Base-by-base conservation (phyloP, 495 filamentous ascomycete genomes). In the Tuber magnatum region DNA sequence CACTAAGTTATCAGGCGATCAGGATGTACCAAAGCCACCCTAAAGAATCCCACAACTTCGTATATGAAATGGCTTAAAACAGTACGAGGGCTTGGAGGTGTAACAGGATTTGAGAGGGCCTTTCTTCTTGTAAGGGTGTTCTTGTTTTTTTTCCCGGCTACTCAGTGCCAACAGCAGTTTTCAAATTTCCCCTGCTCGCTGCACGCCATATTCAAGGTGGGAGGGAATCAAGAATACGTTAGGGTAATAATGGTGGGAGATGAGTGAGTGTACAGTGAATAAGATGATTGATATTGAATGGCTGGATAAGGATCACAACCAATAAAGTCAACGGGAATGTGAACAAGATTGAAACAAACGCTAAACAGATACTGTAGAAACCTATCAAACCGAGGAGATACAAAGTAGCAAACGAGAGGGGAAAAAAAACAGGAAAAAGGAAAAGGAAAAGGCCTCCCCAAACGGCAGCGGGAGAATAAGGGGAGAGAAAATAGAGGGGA, bases 171-270 rank as follows among this genome's bases (percentile, higher is more conserved):
- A 65, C 56, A 65, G 56, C 56, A 35, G 56, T 65, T 32, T 65
- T 65, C 28, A 65, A 35, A 35, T 32, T 14, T 35, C 32, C 35
- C 35, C 56, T 65, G 56, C 56, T 35, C 16, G 56, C 28, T 65
- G 56, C 56, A 65, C 32, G 56, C 28, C 56, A 65, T 32, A 16
- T 65, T 65, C 56, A 20, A 20, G 28, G 56, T 35, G 28, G 56
- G 56, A 65, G 56, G 56, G 56, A 65, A 28, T 65, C 56, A 35
- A 65, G 56, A 65, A 65, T 65, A 65, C 56, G 56, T 65, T 28
- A 65, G 56, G 56, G 56, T 35, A 65, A 65, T 35, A 65, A 65
- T 32, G 32, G 32, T 35, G 56, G 56, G 56, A 65, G 56, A 65
- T 65, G 28, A 20, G 56, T 35, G n/a, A 32, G 56, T 35, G 32